Evolutionary conservation across 257 asterid genomes (phyloP).

Genomic region (Voacanga thouarsii): DNA sequence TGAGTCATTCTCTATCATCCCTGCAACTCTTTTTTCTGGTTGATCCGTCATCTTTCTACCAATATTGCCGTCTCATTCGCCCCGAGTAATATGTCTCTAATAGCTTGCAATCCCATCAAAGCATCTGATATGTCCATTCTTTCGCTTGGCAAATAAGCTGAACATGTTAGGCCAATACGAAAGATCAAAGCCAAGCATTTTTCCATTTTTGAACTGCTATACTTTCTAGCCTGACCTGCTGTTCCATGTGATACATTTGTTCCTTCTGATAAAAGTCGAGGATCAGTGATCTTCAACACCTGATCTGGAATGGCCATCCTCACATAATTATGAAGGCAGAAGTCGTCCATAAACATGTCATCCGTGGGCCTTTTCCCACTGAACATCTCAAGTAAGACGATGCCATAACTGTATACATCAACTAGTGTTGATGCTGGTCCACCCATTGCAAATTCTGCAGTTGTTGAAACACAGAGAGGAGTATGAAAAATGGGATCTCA

Average conservation of each 20-base stretch:
- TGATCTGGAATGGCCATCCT: slow-evolving; percentile 10
- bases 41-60: background rate
- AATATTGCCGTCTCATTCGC: background rate
- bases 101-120: slow-evolving; percentile 7
- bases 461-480: background rate
- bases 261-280: background rate
- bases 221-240: background rate
- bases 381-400: slow-evolving; percentile 2
- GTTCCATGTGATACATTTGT: background rate
- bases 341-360: background rate
- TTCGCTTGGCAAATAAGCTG: slow-evolving; percentile 20
- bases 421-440: slow-evolving; percentile 3
- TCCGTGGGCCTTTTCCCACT: slow-evolving; percentile 2
- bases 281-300: slow-evolving; percentile 15
- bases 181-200: slow-evolving; percentile 15
- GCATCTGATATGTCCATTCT: slow-evolving; percentile 28
- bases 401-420: slow-evolving; percentile 6
- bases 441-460: background rate
- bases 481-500: background rate
- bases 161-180: slow-evolving; percentile 26
- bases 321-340: slow-evolving; percentile 18
- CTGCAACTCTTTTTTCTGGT: background rate
- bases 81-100: background rate
- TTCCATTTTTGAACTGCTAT: background rate
- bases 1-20: no score